Evolutionary conservation across 164 flowering plant genomes (phyloP).

Genomic region (Kalanchoe fedtschenkoi): DNA sequence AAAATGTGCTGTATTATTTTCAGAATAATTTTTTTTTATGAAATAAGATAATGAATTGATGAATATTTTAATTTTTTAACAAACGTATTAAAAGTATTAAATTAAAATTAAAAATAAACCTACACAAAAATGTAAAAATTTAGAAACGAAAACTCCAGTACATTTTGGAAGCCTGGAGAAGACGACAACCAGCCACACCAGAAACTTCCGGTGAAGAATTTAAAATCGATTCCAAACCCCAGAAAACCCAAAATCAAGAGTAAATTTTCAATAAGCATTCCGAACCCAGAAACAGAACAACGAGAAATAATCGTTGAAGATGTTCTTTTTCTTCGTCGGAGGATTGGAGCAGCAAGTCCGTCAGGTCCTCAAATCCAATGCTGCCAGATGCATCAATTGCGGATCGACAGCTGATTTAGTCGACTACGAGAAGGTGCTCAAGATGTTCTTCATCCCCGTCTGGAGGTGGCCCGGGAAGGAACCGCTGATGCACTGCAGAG

Average conservation of each 20-base stretch:
- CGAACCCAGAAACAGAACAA: too few relatives aligned
- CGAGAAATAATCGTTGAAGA: too few relatives aligned
- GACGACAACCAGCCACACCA: background rate
- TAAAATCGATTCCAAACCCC: too few relatives aligned
- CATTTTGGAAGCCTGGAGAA: background rate
- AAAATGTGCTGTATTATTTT: too few relatives aligned
- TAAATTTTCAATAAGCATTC: too few relatives aligned
- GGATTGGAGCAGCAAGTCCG: conserved; percentile 70
- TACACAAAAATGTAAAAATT: too few relatives aligned
- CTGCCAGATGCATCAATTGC: conserved; percentile 66
- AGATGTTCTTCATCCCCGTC: background rate
- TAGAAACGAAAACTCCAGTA: too few relatives aligned
- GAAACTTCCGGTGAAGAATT: background rate
- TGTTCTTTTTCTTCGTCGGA: conserved; percentile 90
- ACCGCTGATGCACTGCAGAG: conserved; percentile 47
- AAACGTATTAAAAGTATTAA: too few relatives aligned
- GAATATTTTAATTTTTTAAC: too few relatives aligned
- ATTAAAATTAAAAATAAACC: too few relatives aligned
- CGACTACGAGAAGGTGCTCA: conserved; percentile 60
- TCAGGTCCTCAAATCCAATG: conserved; percentile 52
- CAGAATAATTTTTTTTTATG: too few relatives aligned
- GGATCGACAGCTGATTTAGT: conserved; percentile 71
- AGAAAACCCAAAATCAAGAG: background rate
- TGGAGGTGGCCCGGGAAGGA: conserved; percentile 9
- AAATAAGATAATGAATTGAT: too few relatives aligned